Evolutionary conservation across 495 filamentous ascomycete genomes (phyloP).

Genomic region (Aspergillus nidulans): DNA sequence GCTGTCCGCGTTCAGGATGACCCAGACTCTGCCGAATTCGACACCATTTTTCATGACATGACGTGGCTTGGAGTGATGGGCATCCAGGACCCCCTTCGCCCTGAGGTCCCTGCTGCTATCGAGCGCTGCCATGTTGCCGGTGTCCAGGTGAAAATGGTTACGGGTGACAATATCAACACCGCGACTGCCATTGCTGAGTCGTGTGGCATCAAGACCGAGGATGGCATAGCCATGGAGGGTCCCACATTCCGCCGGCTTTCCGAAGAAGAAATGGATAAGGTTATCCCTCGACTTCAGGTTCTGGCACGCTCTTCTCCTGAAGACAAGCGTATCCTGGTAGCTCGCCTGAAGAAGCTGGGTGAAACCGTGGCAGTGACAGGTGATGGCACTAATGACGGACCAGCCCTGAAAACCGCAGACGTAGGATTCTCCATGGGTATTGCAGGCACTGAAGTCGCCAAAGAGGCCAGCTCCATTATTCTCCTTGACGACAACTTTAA

Average conservation of each 20-base stretch:
- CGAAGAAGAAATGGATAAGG: conserved; percentile 62
- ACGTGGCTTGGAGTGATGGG: conserved; percentile 59
- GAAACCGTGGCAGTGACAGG: conserved; percentile 86
- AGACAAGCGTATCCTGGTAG: conserved; percentile 78
- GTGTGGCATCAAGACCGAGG: conserved; percentile 75
- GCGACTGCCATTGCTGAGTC: conserved; percentile 78
- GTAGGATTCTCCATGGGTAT: conserved; percentile 94
- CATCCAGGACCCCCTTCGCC: conserved; percentile 64
- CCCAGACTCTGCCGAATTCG: conserved; percentile 47
- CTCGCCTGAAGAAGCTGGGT: conserved; percentile 65
- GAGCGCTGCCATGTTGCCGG: conserved; percentile 69
- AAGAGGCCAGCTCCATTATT: conserved; percentile 89
- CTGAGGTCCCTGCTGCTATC: conserved; percentile 74
- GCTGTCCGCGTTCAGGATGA: conserved; percentile 46
- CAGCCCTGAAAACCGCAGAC: conserved; percentile 78
- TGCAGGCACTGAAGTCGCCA: conserved; percentile 86
- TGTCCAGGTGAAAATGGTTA: conserved; percentile 87
- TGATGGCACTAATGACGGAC: conserved; percentile 87
- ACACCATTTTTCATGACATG: conserved; percentile 55
- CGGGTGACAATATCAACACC: conserved; percentile 76
- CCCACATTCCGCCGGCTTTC: conserved; percentile 75
- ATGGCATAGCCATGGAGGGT: conserved; percentile 76
- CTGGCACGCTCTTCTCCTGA: conserved; percentile 84
- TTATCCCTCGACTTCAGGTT: conserved; percentile 74
- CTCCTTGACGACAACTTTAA: conserved; percentile 88